Base-by-base conservation (phyloP, 257 asterid genomes). In the Plantago major region DNA sequence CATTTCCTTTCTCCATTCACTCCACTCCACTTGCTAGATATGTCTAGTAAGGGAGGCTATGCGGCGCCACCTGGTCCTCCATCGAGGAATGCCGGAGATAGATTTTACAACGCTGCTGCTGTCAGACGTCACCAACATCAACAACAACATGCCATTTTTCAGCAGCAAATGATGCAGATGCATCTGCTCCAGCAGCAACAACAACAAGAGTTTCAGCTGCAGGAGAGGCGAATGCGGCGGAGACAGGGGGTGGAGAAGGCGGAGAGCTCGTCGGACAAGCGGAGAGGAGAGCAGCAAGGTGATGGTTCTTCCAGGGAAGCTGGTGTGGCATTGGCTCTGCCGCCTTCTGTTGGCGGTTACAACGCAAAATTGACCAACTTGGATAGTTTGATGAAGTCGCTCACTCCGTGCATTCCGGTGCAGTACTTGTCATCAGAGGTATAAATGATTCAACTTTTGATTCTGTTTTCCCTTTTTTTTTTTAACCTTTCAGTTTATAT, bases 1-100 rank as follows among this genome's bases (percentile, higher is more conserved):
- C 49, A 52, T 60, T 69, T 22, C 26, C 26, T 22, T 22, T 22
- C 26, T 22, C 26, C 26, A 22, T 22, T 22, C 26, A 22, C 26
- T 22, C 26, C 26, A 22, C 26, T 2, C 26, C 26, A 22, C 26
- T 22, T 22, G 26, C 26, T 22, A 8, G 53, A 11, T 69, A 88
- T 88, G 96, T 69, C 90, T 0, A 81, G 90, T 72, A 72, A 84
- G 47, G 95, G 90, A 64, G 81, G 86, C 69, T 81, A 63, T 51
- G 71, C 88, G 6, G 40, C 40, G 6, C 40, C 40, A 33, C 40
- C 40, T 4, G 40, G 40, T 4, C 57, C 75, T 43, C 69, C 72
- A 11, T 79, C 81, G 71, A 61, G 83, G n/a, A 75, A 77, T 22
- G 77, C 83, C 15, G 85, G 76, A 0, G 87, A 86, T 53, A 65